Evolutionary conservation across 2,329 filamentous ascomycete genomes (phyloP), one percentile per base, ranked within the genome.

Genomic region (Dactylellina leptospora): DNA sequence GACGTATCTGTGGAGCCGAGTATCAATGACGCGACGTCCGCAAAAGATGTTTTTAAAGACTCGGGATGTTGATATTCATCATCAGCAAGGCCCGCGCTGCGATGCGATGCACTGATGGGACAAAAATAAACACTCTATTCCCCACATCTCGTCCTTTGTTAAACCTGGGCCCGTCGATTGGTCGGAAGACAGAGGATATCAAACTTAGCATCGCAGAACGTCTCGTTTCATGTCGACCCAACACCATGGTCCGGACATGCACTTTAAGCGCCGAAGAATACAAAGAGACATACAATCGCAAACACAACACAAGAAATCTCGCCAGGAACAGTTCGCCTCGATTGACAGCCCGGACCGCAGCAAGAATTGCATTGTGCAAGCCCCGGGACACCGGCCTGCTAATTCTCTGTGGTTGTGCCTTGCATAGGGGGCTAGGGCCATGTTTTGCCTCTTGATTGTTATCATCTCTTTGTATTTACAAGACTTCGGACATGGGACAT

Each of bases 261-360:
- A 44, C n/a, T 71, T n/a, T 71, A 71, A 63, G 64, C 64, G 64
- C 64, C 47, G 51, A 71, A 45, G 30, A 28, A 56, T 38, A 44
- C 40, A 27, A 9, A 22, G 20, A 27, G 27, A 20, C 27, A 48
- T 58, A 36, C 48, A 2, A 27, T 28, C 38, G 48, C 20, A 50
- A 55, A 55, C 60, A 66, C 61, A n/a, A 44, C 27, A 47, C 22
- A 48, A 10, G 8, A 33, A 22, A 30, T 45, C 56, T 18, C 25
- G 22, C 61, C 13, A 62, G 38, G 18, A 28, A 36, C 18, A n/a
- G 28, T 53, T 59, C 55, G 53, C 62, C 53, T 68, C 47, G 54
- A 68, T 20, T n/a, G 45, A 47, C 33, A 68, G 45, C 62, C 53
- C 59, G n/a, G 28, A 47, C 54, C 62, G 62, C 62, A 68, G 53